These are phyloP conservation scores for Globisporangium acanthophoron DNA, from an alignment of 352 stramenopile genomes.

Conservation along the genomic window DNA sequence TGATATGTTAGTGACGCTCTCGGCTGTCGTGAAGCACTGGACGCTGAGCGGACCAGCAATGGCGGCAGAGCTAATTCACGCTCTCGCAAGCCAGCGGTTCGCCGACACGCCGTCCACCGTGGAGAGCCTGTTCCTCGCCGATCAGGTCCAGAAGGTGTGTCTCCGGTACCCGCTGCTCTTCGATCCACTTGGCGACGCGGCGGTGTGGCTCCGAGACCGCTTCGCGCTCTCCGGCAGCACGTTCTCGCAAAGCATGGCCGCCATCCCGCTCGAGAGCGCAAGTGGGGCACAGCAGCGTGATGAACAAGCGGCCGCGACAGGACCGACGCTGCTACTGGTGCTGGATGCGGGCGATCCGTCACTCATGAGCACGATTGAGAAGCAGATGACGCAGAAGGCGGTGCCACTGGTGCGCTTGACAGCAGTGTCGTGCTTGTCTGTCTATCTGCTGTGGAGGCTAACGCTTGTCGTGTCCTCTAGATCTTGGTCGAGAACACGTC, in stretches of 20 bases:
- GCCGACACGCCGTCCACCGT: slow-evolving; percentile 18
- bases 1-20: slow-evolving; percentile 3
- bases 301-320: slow-evolving; percentile 2
- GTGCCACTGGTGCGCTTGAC: slow-evolving; percentile 15
- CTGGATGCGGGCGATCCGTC: slow-evolving; percentile 41
- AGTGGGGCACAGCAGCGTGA: slow-evolving; percentile 2
- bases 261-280: neutral
- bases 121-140: slow-evolving; percentile 43
- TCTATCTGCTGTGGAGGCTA: no score
- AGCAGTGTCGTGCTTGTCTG: no score
- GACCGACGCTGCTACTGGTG: slow-evolving; percentile 14
- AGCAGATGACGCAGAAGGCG: slow-evolving; percentile 30
- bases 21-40: slow-evolving; percentile 17
- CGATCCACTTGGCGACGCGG: slow-evolving; percentile 34
- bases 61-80: slow-evolving; percentile 21
- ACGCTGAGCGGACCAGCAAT: slow-evolving; percentile 20
- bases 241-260: slow-evolving; percentile 1
- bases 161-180: slow-evolving; percentile 44
- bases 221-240: slow-evolving; percentile 10
- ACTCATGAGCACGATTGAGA: slow-evolving; percentile 31
- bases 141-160: slow-evolving; percentile 38
- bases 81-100: slow-evolving; percentile 23
- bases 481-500: slow-evolving; percentile 45
- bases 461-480: slow-evolving; percentile 11
- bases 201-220: slow-evolving; percentile 32